phyloP scores from a whole-genome alignment of 2,329 filamentous ascomycete species.

The Arthrobotrys entomopaga region DNA sequence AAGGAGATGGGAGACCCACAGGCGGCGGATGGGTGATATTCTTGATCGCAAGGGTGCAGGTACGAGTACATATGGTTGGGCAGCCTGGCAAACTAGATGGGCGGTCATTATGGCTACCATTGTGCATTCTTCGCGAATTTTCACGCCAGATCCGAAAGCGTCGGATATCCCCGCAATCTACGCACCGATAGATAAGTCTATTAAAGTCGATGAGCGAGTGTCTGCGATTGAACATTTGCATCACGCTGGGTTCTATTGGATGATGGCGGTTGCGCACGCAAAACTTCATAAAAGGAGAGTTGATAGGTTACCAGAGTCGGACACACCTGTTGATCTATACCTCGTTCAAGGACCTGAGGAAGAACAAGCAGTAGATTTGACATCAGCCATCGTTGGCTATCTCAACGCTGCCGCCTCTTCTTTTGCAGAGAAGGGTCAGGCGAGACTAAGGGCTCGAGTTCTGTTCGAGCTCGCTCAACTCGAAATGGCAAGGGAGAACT shows the following conservation, averaged over 20 bases:
- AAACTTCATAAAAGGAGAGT: slow-evolving; percentile 68
- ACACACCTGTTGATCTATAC: slow-evolving; percentile 73
- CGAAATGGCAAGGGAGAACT: slow-evolving; percentile 48
- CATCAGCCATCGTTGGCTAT: slow-evolving; percentile 31
- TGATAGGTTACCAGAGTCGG: slow-evolving; percentile 69
- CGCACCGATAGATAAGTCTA: slow-evolving; percentile 69
- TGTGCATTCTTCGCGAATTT: slow-evolving; percentile 42
- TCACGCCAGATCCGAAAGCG: slow-evolving; percentile 38
- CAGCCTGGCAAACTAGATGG: slow-evolving; percentile 88
- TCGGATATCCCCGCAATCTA: slow-evolving; percentile 64
- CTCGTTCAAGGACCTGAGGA: slow-evolving; percentile 70
- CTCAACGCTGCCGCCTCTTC: slow-evolving; percentile 35
- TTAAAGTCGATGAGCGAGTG: slow-evolving; percentile 68
- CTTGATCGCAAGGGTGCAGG: slow-evolving; percentile 85
- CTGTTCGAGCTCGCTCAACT: slow-evolving; percentile 44
- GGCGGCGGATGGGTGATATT: slow-evolving; percentile 77
- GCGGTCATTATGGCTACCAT: slow-evolving; percentile 53
- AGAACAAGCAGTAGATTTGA: slow-evolving; percentile 54
- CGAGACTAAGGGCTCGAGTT: slow-evolving; percentile 39
- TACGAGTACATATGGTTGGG: slow-evolving; percentile 89
- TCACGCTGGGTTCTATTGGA: slow-evolving; percentile 75
- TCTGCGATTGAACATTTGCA: slow-evolving; percentile 74
- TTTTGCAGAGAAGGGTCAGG: slow-evolving; percentile 47
- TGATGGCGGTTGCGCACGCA: slow-evolving; percentile 70
- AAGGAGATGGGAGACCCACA: slow-evolving; percentile 81